These are phyloP conservation scores for Cyberlindnera samutprakarnensis DNA, from an alignment of 805 yeast species.

Conservation along the genomic window DNA sequence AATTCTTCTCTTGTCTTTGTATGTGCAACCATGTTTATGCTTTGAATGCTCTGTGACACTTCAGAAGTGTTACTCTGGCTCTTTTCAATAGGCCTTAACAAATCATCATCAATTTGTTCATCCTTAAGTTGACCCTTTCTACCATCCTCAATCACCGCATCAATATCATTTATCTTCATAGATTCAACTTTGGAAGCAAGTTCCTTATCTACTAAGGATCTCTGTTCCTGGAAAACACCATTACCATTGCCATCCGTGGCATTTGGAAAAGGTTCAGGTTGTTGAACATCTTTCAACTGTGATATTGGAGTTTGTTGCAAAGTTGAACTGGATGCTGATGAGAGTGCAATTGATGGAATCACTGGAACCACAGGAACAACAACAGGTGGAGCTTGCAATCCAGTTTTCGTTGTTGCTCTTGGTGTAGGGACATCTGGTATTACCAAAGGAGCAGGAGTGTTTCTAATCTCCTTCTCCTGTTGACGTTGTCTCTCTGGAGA, in stretches of 20 bases:
- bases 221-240: background rate
- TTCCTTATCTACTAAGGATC: constrained; percentile 1
- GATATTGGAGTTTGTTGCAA: background rate
- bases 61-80: background rate
- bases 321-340: background rate
- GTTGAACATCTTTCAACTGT: no score
- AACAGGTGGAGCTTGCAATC: background rate
- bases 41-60: constrained; percentile 10
- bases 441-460: background rate
- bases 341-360: background rate
- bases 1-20: constrained; percentile 21
- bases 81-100: background rate
- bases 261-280: background rate
- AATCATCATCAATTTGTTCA: background rate
- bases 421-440: background rate
- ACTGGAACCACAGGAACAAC: background rate
- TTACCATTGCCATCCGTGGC: no score
- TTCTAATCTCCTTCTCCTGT: no score
- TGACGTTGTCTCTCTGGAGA: background rate
- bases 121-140: background rate
- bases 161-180: background rate
- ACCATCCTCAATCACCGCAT: background rate
- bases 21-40: constrained; percentile 28
- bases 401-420: background rate
- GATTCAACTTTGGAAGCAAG: no score